Conservation (phyloP, 768 basidiomycete species). For the Ramaria rubella region DNA sequence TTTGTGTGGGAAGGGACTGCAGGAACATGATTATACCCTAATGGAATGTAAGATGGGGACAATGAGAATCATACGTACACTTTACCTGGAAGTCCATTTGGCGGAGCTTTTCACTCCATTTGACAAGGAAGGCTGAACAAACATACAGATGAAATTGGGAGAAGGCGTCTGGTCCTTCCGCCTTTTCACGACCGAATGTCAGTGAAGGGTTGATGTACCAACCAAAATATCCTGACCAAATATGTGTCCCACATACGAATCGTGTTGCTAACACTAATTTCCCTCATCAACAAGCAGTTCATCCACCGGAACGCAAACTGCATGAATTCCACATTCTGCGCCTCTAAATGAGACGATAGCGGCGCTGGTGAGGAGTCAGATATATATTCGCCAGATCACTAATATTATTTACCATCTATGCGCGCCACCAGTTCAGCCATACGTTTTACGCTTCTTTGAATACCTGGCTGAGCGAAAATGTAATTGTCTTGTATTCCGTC, state of each 20-base stretch:
- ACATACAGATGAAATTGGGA: slow-evolving; percentile 99
- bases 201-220: not conserved
- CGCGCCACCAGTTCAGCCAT: slow-evolving; percentile 92
- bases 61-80: not conserved
- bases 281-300: slow-evolving; percentile 97
- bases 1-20: slow-evolving; percentile 84
- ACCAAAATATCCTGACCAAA: slow-evolving; percentile 51
- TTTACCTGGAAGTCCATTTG: slow-evolving; percentile 98
- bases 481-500: slow-evolving; percentile 99
- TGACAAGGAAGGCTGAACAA: slow-evolving; percentile 93
- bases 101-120: slow-evolving; percentile 88
- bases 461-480: slow-evolving; percentile 93
- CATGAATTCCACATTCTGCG: slow-evolving; percentile 97
- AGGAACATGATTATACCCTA: slow-evolving; percentile 99
- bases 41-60: not conserved
- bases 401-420: slow-evolving; percentile 61
- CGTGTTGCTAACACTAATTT: slow-evolving; percentile 94
- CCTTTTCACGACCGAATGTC: slow-evolving; percentile 40
- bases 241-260: slow-evolving; percentile 99
- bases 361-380: slow-evolving; percentile 46
- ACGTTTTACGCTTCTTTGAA: slow-evolving; percentile 84
- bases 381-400: not conserved
- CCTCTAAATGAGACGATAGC: slow-evolving; percentile 76
- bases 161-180: slow-evolving; percentile 96
- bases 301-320: slow-evolving; percentile 99